Base-by-base conservation (phyloP, 192 early-diverging fungal species). In the Borealophlyctis nickersoniae region DNA sequence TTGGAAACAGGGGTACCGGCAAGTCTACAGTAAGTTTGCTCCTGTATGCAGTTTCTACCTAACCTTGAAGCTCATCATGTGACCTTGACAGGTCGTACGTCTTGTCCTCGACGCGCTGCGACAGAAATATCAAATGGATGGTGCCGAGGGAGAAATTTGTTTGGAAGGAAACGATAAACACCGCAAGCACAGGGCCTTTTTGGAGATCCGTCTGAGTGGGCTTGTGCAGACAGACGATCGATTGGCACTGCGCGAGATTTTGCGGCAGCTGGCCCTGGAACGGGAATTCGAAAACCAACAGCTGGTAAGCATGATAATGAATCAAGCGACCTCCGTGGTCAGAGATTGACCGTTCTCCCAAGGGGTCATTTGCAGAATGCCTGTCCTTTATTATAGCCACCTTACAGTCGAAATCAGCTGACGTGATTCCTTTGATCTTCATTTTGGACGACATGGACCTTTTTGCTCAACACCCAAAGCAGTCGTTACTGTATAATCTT, bases 391-490 rank as follows among this genome's bases (percentile, higher is more conserved):
- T 92, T n/a, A 65, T 92, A 9, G 69, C 76, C 1, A 77, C 87
- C 4, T 76, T 93, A 2, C 80, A 85, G 31, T 62, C 77, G n/a
- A 87, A 86, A 14, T 68, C 76, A 16, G 72, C 49, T 33, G 61
- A 64, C 39, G 73, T 54, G 22, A 66, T 80, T 27, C 92, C 91
- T 0, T 77, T 98, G 2, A 69, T 99, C 22, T 90, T 99, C 76
- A 75, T 95, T 16, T 72, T 99, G 45, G 95, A 99, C 48, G 92
- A 96, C 65, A 91, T 99, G 71, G 94, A 98, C 73, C 67, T 90
- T 32, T 92, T 99, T 74, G 89, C 92, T 0, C 81, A 89, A 56
- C 92, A 96, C 60, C 85, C 90, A n/a, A 95, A 92, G 55, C 94
- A 99, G 65, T 82, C 88, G 1, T 77, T 99, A 26, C 75, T 99